Evolutionary conservation across 768 basidiomycete genomes (phyloP), one percentile per base, ranked within the genome.

Genomic region (Xerocomellus intermedius): DNA sequence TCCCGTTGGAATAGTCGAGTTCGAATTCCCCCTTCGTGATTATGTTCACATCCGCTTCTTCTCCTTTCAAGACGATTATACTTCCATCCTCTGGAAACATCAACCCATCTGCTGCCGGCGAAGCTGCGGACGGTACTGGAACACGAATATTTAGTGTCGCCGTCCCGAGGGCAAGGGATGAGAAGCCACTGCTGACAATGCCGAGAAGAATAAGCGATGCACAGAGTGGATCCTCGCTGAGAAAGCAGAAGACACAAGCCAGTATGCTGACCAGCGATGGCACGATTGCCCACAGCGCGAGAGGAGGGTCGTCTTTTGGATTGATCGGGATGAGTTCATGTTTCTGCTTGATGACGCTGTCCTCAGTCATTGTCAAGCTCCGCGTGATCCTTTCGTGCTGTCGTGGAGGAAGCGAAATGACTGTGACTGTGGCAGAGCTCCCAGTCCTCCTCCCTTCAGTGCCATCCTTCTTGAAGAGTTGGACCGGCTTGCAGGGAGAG

Each of bases 1-100:
- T 48, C 30, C 57, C 54, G 0, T 4, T 5, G 2, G 67, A 49
- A 30, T 57, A 68, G 41, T 66, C 64, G 32, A 75, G 68, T 36
- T 57, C 53, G 49, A 74, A 73, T 30, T 47, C 60, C n/a, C 73
- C 73, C 48, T 65, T 69, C 1, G 67, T 73, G 43, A 75, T 33
- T 7, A 61, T 39, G 39, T 66, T 69, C 36, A 74, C 65, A 14
- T 58, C 60, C 1, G 52, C 56, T 53, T 73, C 72, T 5, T 51
- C 21, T 36, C 71, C 74, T 48, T 62, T 63, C 55, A 72, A 38
- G 26, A 73, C 41, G 24, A 74, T 54, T 3, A 65, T 43, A 21
- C 54, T 58, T 36, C 58, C 64, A 28, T 64, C 64, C 1, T 13
- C 38, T 6, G 42, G 57, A 7, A 54, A n/a, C 54, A 74, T 53